Conservation (phyloP, 169 alveolate genomes). For the Eimeria tenella region DNA sequence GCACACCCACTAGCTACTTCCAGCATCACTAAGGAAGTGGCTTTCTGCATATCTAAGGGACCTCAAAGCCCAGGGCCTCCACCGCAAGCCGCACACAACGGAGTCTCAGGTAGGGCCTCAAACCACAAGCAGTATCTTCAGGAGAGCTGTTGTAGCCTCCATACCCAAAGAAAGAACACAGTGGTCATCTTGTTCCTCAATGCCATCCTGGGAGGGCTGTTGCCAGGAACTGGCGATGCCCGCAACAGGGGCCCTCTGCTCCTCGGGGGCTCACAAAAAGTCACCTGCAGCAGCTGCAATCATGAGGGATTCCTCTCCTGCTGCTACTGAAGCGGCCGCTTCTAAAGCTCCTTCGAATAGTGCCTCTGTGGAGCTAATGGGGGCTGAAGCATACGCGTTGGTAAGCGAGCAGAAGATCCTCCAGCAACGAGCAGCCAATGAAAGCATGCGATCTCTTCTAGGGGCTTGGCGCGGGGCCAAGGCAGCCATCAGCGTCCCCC, state of each 20-base stretch:
- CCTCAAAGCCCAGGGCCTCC: too few species aligned
- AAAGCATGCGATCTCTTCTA: neutral
- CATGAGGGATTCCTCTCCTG: neutral
- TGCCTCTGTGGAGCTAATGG: neutral
- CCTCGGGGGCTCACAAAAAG: neutral
- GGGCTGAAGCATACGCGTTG: slow-evolving; percentile 26
- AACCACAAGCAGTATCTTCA: too few species aligned
- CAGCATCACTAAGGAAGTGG: too few species aligned
- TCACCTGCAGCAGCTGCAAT: neutral
- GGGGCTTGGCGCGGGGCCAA: neutral
- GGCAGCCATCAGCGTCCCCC: neutral
- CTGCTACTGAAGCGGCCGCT: neutral
- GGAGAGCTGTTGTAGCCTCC: too few species aligned
- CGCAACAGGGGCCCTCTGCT: neutral
- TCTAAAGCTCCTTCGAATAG: neutral
- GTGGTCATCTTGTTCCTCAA: too few species aligned
- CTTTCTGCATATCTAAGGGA: too few species aligned
- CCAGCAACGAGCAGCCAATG: slow-evolving; percentile 5
- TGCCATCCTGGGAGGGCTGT: too few species aligned
- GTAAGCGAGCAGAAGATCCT: neutral
- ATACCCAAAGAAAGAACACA: too few species aligned
- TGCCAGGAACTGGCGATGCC: too few species aligned
- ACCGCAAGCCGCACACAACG: too few species aligned
- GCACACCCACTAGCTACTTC: too few species aligned
- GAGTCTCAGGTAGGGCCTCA: too few species aligned